Conservation (phyloP, 495 filamentous ascomycete species). For the Aspergillus campestris region DNA sequence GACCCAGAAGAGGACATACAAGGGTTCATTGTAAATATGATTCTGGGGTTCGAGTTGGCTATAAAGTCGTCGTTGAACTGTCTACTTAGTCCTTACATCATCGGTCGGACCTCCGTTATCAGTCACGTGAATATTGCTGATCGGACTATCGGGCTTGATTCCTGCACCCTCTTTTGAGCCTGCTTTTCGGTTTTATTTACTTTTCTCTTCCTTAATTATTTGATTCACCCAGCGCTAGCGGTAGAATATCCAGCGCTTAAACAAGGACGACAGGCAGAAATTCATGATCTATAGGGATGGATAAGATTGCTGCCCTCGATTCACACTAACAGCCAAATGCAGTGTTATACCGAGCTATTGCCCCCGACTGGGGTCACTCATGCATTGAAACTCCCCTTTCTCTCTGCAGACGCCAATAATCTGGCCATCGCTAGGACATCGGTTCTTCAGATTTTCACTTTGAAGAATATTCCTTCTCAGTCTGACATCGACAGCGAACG, state of each 20-base stretch:
- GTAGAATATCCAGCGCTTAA: too few relatives aligned
- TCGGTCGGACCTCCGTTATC: not conserved
- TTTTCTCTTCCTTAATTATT: not conserved
- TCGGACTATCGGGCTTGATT: not conserved
- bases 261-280: too few relatives aligned
- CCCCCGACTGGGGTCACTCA: conserved; percentile 90
- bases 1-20: not conserved
- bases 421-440: conserved; percentile 84
- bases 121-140: conserved; percentile 6
- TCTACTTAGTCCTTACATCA: conserved; percentile 13
- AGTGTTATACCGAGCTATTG: conserved; percentile 84
- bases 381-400: conserved; percentile 70
- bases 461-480: conserved; percentile 25
- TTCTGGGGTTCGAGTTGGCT: too few relatives aligned
- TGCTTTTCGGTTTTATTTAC: not conserved
- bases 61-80: not conserved
- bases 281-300: too few relatives aligned
- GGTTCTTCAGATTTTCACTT: conserved; percentile 77
- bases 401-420: conserved; percentile 66
- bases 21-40: too few relatives aligned
- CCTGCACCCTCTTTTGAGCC: not conserved
- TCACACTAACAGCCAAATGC: conserved; percentile 35
- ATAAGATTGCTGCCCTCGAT: too few relatives aligned
- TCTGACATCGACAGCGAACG: conserved; percentile 40
- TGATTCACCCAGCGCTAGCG: too few relatives aligned